A percentile compares a stretch with the other conserved stretches of the same genome.
These are phyloP conservation scores for Mucor irregularis DNA, from an alignment of 371 early-diverging fungal genomes.

Conservation along the genomic window DNA sequence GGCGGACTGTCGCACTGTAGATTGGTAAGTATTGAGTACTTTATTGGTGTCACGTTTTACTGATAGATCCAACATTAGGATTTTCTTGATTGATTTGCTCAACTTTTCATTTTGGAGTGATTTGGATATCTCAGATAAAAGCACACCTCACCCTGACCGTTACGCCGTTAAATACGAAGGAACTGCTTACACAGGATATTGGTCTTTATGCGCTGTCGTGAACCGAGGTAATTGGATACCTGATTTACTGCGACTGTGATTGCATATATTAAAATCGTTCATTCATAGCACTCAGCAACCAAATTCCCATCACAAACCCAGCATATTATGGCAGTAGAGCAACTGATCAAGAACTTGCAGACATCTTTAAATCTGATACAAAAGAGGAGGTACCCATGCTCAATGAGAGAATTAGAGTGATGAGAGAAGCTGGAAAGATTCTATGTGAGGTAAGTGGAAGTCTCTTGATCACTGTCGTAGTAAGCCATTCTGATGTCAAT, in stretches of 20 bases:
- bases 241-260: background rate
- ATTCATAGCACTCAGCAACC: constrained; percentile 55
- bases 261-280: background rate
- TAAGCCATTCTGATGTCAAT: background rate
- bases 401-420: constrained; percentile 58
- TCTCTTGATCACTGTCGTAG: background rate
- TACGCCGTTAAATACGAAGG: constrained; percentile 69
- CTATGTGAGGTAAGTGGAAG: constrained; percentile 51
- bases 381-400: constrained; percentile 68
- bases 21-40: constrained; percentile 50
- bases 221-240: constrained; percentile 75
- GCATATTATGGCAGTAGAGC: constrained; percentile 45
- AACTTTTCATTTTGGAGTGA: constrained; percentile 94
- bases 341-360: constrained; percentile 41
- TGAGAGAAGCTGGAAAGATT: constrained; percentile 72
- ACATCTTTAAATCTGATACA: constrained; percentile 68
- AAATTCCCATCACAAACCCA: constrained; percentile 65
- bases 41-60: constrained; percentile 42
- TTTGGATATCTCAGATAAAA: constrained; percentile 50
- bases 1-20: constrained; percentile 57
- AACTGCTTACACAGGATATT: constrained; percentile 77
- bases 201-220: constrained; percentile 83
- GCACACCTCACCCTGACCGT: constrained; percentile 50
- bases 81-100: constrained; percentile 81
- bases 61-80: constrained; percentile 44